A percentile compares a stretch with the other conserved stretches of the same genome.
Conservation (phyloP, 371 early-diverging fungal genomes). For the Syncephalastrum monosporum region DNA sequence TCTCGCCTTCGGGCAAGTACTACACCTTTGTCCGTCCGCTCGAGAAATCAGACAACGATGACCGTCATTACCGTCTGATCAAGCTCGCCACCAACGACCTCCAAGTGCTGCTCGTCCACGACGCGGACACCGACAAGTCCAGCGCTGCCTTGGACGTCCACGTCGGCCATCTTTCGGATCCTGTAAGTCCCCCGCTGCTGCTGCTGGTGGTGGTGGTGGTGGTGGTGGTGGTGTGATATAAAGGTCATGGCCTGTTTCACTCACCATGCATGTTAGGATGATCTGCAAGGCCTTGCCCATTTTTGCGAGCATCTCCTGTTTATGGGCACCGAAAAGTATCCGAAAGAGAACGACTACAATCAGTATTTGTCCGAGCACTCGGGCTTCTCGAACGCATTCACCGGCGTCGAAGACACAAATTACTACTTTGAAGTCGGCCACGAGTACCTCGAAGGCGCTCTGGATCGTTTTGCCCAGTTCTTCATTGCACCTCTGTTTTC, state of each 20-base stretch:
- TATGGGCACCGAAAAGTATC: constrained; percentile 86
- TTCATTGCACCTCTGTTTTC: constrained; percentile 89
- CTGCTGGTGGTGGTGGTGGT: too few species aligned
- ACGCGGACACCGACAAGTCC: constrained; percentile 82
- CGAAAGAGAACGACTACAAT: constrained; percentile 90
- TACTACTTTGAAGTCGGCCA: constrained; percentile 94
- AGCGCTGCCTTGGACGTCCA: constrained; percentile 91
- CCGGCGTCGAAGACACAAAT: constrained; percentile 82
- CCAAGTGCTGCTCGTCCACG: constrained; percentile 80
- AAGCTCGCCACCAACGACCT: constrained; percentile 75
- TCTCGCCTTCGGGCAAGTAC: constrained; percentile 29
- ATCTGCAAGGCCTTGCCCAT: constrained; percentile 93
- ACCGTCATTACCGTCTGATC: constrained; percentile 80
- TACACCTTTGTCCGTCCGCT: constrained; percentile 44
- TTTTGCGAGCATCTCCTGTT: constrained; percentile 98
- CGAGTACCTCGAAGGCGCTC: constrained; percentile 83
- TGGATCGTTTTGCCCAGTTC: constrained; percentile 96
- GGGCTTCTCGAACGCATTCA: constrained; percentile 96
- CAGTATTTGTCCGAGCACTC: constrained; percentile 84
- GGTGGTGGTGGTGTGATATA: too few species aligned
- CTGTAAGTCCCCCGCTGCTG: constrained; percentile 58
- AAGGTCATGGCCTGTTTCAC: not conserved
- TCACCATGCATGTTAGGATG: constrained; percentile 24
- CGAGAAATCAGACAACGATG: constrained; percentile 70
- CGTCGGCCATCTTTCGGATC: constrained; percentile 87